Evolutionary conservation across 2,329 filamentous ascomycete species (phyloP).

Genomic region (Diplodia seriata): DNA sequence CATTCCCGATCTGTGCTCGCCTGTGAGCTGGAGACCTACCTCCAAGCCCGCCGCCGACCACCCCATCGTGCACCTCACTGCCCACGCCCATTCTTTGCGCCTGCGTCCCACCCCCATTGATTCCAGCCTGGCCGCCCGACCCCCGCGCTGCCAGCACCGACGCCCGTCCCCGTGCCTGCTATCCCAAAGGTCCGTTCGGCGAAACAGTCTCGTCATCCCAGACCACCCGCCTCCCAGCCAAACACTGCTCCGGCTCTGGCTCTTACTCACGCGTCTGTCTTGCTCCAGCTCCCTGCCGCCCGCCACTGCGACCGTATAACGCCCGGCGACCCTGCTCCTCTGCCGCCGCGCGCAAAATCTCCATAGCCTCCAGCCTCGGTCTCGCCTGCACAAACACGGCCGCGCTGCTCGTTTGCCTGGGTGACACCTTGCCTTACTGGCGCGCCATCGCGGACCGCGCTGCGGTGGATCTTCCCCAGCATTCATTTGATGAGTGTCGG

Average conservation of each 20-base stretch:
- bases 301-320: not conserved
- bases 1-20: slow-evolving; percentile 13
- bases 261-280: slow-evolving; percentile 26
- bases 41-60: slow-evolving; percentile 24
- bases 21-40: slow-evolving; percentile 24
- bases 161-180: not conserved
- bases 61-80: slow-evolving; percentile 19
- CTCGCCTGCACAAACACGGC: slow-evolving; percentile 18
- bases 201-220: slow-evolving; percentile 32
- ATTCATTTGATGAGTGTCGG: slow-evolving; percentile 33
- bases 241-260: slow-evolving; percentile 23
- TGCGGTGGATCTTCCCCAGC: slow-evolving; percentile 16
- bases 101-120: slow-evolving; percentile 27
- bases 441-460: slow-evolving; percentile 29
- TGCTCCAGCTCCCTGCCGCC: slow-evolving; percentile 8
- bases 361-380: slow-evolving; percentile 18
- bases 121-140: slow-evolving; percentile 20
- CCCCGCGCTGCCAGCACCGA: slow-evolving; percentile 22
- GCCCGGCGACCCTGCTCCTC: slow-evolving; percentile 4
- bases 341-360: slow-evolving; percentile 11
- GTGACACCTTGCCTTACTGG: slow-evolving; percentile 14
- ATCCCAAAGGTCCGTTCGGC: slow-evolving; percentile 28
- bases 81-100: slow-evolving; percentile 32
- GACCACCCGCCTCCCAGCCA: slow-evolving; percentile 28
- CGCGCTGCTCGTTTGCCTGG: slow-evolving; percentile 22